These are phyloP conservation scores for Mycena rosella DNA, from an alignment of 768 basidiomycete genomes.

Conservation along the genomic window DNA sequence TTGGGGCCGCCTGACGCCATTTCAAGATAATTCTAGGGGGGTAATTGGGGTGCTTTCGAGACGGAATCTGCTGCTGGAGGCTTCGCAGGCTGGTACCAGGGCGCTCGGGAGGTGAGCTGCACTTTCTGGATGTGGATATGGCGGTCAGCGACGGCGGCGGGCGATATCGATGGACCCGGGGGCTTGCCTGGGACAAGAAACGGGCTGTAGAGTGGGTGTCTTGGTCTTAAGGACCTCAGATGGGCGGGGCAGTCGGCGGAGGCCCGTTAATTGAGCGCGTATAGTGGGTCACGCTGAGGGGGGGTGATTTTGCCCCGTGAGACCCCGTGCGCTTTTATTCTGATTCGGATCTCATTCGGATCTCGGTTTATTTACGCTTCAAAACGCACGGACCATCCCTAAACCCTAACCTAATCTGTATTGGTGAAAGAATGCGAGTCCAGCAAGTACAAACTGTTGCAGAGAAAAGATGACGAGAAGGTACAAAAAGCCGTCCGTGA, in stretches of 20 bases:
- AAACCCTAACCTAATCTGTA: too few relatives aligned
- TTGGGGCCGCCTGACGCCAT: conserved; percentile 26
- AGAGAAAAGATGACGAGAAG: too few relatives aligned
- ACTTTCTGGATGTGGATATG: not conserved
- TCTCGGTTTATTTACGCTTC: too few relatives aligned
- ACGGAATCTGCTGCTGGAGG: not conserved
- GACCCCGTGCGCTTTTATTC: too few relatives aligned
- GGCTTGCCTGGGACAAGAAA: not conserved
- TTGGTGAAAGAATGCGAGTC: too few relatives aligned
- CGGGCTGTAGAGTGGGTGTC: not conserved
- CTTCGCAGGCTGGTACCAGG: conserved; percentile 1
- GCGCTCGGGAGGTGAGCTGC: not conserved
- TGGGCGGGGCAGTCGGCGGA: too few relatives aligned
- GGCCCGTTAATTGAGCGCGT: too few relatives aligned
- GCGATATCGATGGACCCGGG: not conserved
- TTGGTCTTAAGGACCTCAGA: not conserved
- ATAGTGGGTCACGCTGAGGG: not conserved
- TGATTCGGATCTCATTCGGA: too few relatives aligned
- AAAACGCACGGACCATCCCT: too few relatives aligned
- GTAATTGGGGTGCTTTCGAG: not conserved
- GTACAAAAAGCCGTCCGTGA: too few relatives aligned
- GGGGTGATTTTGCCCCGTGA: too few relatives aligned
- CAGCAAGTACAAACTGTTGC: too few relatives aligned
- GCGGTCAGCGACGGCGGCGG: conserved; percentile 16
- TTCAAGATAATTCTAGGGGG: conserved; percentile 2